phyloP scores from a whole-genome alignment of 2,329 filamentous ascomycete genomes.

The Penicillium glabrum region DNA sequence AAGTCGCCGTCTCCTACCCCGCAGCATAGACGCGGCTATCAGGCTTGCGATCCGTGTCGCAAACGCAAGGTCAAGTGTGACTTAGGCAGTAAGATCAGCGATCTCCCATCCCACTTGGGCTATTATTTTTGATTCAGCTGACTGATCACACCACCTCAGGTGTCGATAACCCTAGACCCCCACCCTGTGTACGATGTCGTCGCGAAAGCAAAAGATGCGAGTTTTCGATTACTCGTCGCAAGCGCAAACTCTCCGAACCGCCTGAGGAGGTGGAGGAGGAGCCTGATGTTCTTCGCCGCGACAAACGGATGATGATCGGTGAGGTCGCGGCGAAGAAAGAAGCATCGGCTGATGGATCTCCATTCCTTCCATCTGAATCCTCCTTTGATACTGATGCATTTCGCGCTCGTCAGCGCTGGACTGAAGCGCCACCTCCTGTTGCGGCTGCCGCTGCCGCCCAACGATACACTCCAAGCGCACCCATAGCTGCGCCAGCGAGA shows the following conservation, averaged over 20 bases:
- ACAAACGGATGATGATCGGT: conserved; percentile 54
- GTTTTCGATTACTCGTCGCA: conserved; percentile 91
- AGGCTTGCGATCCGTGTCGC: conserved; percentile 51
- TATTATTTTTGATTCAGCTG: conserved; percentile 4
- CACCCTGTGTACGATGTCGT: conserved; percentile 89
- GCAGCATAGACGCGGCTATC: conserved; percentile 49
- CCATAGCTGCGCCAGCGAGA: conserved; percentile 21
- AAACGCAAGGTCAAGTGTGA: conserved; percentile 53
- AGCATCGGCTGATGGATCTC: conserved; percentile 24
- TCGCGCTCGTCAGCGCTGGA: conserved; percentile 30
- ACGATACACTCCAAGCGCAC: conserved; percentile 28
- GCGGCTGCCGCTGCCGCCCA: conserved; percentile 14
- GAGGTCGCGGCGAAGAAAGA: conserved; percentile 40
- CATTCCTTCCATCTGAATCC: conserved; percentile 28
- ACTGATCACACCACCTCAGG: conserved; percentile 30
- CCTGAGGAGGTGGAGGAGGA: conserved; percentile 40
- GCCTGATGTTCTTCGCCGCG: conserved; percentile 42
- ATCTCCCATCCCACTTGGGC: conserved; percentile 17
- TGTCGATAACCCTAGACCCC: conserved; percentile 91
- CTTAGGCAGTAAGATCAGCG: conserved; percentile 42
- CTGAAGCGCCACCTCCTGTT: conserved; percentile 24
- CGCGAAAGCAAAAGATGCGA: conserved; percentile 96
- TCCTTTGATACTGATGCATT: conserved; percentile 26
- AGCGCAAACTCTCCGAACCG: conserved; percentile 70
- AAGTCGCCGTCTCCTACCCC: conserved; percentile 35